Conservation (phyloP, 495 filamentous ascomycete species). For the Trichoderma erinaceum region DNA sequence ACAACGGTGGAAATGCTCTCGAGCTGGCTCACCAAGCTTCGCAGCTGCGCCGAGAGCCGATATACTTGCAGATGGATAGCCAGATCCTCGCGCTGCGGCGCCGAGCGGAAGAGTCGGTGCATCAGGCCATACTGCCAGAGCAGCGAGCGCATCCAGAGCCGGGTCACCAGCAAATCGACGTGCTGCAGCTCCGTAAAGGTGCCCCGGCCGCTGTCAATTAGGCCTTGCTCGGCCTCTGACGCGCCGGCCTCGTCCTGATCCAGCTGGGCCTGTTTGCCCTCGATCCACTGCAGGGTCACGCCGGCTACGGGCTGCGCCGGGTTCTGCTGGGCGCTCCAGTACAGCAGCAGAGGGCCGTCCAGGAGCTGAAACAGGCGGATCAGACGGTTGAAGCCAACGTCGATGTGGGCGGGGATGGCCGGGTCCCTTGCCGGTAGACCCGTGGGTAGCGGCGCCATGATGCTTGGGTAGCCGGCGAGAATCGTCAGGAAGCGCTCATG, state of each 20-base stretch:
- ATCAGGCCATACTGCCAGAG: slow-evolving; percentile 17
- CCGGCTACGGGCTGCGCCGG: background rate
- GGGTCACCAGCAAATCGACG: slow-evolving; percentile 17
- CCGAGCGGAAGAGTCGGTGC: slow-evolving; percentile 14
- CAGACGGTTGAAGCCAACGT: slow-evolving; percentile 16
- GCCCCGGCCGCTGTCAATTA: slow-evolving; percentile 3
- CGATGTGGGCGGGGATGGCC: slow-evolving; percentile 15
- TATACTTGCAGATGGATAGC: slow-evolving; percentile 7
- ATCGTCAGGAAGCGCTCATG: slow-evolving; percentile 18
- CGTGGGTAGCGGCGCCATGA: slow-evolving; percentile 10
- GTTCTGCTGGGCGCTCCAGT: slow-evolving; percentile 18
- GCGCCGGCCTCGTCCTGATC: slow-evolving; percentile 15
- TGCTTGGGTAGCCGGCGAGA: slow-evolving; percentile 12
- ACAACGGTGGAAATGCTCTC: slow-evolving; percentile 14
- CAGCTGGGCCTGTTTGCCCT: slow-evolving; percentile 16
- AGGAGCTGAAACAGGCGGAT: slow-evolving; percentile 16
- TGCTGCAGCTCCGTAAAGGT: slow-evolving; percentile 16
- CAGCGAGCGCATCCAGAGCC: slow-evolving; percentile 19
- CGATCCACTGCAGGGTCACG: slow-evolving; percentile 15
- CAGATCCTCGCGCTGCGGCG: slow-evolving; percentile 16
- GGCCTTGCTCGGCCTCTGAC: background rate
- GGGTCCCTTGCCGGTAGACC: slow-evolving; percentile 9
- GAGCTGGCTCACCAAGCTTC: slow-evolving; percentile 10
- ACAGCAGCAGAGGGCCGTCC: slow-evolving; percentile 15
- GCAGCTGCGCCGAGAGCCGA: slow-evolving; percentile 17